Evolutionary conservation across 768 basidiomycete genomes (phyloP), one percentile per base, ranked within the genome.

Genomic region (Lentinula sp.): DNA sequence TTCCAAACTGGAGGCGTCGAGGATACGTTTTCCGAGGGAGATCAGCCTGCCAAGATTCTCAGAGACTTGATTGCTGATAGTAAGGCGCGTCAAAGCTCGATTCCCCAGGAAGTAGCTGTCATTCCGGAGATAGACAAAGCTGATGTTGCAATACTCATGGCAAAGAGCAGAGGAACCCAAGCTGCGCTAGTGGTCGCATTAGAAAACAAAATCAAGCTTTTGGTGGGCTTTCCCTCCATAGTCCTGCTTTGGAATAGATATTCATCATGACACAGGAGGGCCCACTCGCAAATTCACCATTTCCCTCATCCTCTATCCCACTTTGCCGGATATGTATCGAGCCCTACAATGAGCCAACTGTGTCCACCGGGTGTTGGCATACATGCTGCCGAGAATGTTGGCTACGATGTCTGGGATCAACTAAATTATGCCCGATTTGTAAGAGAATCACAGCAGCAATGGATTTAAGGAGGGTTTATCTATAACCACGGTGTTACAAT

Each of bases 321-420:
- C 70, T 85, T 1, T 93, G 91, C 71, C 86, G 91, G 18, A 90
- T 93, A 59, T 93, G 91, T 66, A 72, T 93, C 15, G 91, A 91
- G 52, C 80, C 86, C 1, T 91, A 91, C 66, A 80, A 74, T 0
- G 91, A 93, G 63, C 87, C 91, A 0, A 91, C 90, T 0, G 82
- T 86, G 8, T 91, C 89, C 13, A 91, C 89, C 0, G 90, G 90
- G 6, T 93, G 91, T 70, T 93, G 91, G 91, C 91, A 93, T 68
- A 89, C 89, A 0, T 92, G 88, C 65, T 93, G 91, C 68, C 78
- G 85, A 48, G 85, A 85, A 66, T 93, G 91, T 71, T 93, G 91
- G 91, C 72, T 93, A 37, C 84, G 85, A n/a, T 92, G 91, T 70
- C 77, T 93, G 46, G 88, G 88, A 20, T 84, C 89, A 10, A 92